Evolutionary conservation across 768 basidiomycete species (phyloP), one percentile per base, ranked within the genome.

Genomic region (Crepidotus variabilis): DNA sequence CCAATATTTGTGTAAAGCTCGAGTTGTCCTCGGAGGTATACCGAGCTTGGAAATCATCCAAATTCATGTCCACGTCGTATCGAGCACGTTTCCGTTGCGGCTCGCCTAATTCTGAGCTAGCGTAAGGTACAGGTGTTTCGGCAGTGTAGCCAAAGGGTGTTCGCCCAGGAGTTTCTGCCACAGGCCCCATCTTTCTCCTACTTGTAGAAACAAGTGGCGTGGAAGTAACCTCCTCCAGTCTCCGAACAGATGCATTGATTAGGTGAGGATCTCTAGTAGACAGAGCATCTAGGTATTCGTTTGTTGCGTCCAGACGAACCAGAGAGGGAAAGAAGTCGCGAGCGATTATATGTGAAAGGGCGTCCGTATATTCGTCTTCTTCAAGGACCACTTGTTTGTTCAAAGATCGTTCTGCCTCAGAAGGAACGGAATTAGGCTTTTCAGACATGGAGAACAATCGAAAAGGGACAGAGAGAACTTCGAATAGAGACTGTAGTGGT

Each of bases 11-110:
- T 8, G 94, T 92, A 69, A 99, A 98, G 57, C 94, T 97, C 5
- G 95, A 86, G 69, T 99, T 99, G 71, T 99, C 97, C 67, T 98
- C 94, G 0, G 94, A 97, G 1, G 97, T 98, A 69, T 92, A 97
- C 45, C 81, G 82, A 0, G 92, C 84, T 69, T 98, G 97, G 69
- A 98, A 99, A 14, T 75, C 75, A 68, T 98, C 94, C 16, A 98
- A 79, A 54, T 81, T 86, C 66, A 93, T 72, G 57, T 76, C 68
- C 2, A 75, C 73, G 62, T 91, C 80, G 63, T 82, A 86, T 55
- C 81, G 82, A 32, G 77, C 65, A 55, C 85, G 79, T 72, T 92
- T 86, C 59, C 68, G 59, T 2, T 77, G 69, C 22, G 79, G 75
- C 60, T 81, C 80, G 6, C 70, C 72, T 2, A 64, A 70, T 13